Conservation (phyloP, 1,139 yeast genomes). For the Lodderomyces orthopsilosis region DNA sequence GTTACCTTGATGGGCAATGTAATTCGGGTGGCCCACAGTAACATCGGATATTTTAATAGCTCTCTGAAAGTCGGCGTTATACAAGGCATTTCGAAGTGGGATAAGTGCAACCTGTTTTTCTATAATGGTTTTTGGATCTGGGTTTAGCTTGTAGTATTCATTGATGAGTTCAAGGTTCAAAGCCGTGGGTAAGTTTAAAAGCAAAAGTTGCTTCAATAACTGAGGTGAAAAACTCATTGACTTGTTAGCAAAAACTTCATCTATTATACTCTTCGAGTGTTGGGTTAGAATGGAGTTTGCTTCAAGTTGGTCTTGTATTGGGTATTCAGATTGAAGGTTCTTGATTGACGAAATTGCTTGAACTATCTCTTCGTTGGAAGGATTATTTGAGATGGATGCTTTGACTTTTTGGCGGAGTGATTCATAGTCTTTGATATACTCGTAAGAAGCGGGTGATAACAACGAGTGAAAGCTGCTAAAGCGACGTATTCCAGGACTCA, state of each 20-base stretch:
- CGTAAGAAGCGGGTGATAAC: constrained; percentile 8
- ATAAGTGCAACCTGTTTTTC: constrained; percentile 51
- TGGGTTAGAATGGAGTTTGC: constrained; percentile 17
- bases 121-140: constrained; percentile 26
- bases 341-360: constrained; percentile 24
- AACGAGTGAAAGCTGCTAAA: neutral
- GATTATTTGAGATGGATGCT: constrained; percentile 8
- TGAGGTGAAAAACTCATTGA: constrained; percentile 19
- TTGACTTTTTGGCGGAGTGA: constrained; percentile 9
- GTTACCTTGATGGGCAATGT: constrained; percentile 31
- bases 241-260: constrained; percentile 21
- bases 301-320: constrained; percentile 14
- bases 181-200: constrained; percentile 32
- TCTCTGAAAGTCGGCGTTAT: constrained; percentile 54
- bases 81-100: constrained; percentile 59
- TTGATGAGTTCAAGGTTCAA: constrained; percentile 31
- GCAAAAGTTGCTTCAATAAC: constrained; percentile 30
- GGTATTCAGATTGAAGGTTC: constrained; percentile 17
- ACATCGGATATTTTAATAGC: constrained; percentile 60
- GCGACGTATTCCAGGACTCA: neutral
- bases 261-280: constrained; percentile 16
- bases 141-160: constrained; percentile 35
- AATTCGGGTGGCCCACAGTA: constrained; percentile 59
- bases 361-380: constrained; percentile 8
- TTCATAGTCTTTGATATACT: constrained; percentile 16